Evolutionary conservation across 225 moss, liverwort and hornwort genomes (phyloP).

Genomic region (Takakia lepidozioides): DNA sequence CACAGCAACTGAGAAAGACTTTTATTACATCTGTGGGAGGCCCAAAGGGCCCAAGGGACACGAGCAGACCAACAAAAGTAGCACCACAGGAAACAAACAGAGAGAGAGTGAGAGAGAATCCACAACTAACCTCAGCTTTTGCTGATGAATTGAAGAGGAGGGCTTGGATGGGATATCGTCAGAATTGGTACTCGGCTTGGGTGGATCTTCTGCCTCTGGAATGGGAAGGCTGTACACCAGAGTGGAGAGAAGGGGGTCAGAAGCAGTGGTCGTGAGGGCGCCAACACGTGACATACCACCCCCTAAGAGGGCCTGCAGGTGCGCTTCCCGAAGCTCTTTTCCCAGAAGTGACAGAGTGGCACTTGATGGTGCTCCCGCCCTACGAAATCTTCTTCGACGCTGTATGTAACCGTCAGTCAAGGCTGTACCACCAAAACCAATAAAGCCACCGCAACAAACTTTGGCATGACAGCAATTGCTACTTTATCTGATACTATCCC

Average conservation of each 20-base stretch:
- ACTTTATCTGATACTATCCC: background rate
- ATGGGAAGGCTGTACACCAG: slow-evolving; percentile 51
- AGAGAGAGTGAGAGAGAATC: too few relatives aligned
- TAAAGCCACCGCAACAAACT: too few relatives aligned
- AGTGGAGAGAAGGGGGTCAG: slow-evolving; percentile 54
- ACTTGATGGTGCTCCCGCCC: slow-evolving; percentile 34
- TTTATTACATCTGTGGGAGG: too few relatives aligned
- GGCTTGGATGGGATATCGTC: slow-evolving; percentile 32
- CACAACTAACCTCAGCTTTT: slow-evolving; percentile 49
- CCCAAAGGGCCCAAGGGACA: too few relatives aligned
- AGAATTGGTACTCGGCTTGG: slow-evolving; percentile 23
- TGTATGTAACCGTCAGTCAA: slow-evolving; percentile 38
- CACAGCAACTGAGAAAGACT: too few relatives aligned
- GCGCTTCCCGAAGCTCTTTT: slow-evolving; percentile 59
- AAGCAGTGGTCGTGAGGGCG: slow-evolving; percentile 17
- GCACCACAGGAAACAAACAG: background rate
- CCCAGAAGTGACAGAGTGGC: slow-evolving; percentile 58
- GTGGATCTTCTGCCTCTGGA: slow-evolving; percentile 33
- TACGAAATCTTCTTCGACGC: slow-evolving; percentile 50
- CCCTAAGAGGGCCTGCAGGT: slow-evolving; percentile 58
- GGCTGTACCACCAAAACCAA: background rate
- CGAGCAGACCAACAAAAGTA: too few relatives aligned
- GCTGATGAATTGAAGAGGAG: slow-evolving; percentile 45
- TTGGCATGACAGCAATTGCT: too few relatives aligned
- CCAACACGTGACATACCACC: slow-evolving; percentile 26